Evolutionary conservation across 805 yeast species (phyloP).

Genomic region (Myxozyma nipponensis): DNA sequence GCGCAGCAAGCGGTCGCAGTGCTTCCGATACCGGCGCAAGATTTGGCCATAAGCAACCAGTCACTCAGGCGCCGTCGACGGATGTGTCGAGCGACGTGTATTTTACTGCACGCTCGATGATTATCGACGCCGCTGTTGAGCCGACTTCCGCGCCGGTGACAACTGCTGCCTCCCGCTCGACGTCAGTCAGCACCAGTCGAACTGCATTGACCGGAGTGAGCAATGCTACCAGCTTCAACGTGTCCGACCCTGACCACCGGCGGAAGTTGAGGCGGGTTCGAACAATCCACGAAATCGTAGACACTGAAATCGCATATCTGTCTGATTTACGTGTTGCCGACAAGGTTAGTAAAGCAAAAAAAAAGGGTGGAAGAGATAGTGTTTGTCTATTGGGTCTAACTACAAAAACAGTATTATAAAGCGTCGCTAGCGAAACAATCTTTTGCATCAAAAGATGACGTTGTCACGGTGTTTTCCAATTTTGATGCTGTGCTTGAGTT

Average conservation of each 20-base stretch:
- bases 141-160: not conserved
- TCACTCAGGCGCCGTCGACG: not conserved
- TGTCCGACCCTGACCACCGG: slow-evolving; percentile 13
- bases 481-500: slow-evolving; percentile 34
- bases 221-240: not conserved
- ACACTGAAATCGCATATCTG: slow-evolving; percentile 39
- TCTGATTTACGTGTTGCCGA: slow-evolving; percentile 39
- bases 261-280: slow-evolving; percentile 31
- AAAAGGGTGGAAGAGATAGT: too few species aligned
- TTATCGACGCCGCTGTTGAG: not conserved
- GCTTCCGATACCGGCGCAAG: not conserved
- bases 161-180: not conserved
- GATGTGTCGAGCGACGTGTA: not conserved
- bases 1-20: not conserved
- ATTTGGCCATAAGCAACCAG: not conserved
- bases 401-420: slow-evolving; percentile 25
- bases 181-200: not conserved
- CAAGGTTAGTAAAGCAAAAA: slow-evolving; percentile 28
- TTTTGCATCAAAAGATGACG: slow-evolving; percentile 37
- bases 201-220: not conserved
- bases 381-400: too few species aligned
- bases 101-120: not conserved
- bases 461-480: slow-evolving; percentile 34
- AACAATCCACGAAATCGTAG: slow-evolving; percentile 38
- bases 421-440: slow-evolving; percentile 28